phyloP scores from a whole-genome alignment of 805 yeast species.

The Candida alai region DNA sequence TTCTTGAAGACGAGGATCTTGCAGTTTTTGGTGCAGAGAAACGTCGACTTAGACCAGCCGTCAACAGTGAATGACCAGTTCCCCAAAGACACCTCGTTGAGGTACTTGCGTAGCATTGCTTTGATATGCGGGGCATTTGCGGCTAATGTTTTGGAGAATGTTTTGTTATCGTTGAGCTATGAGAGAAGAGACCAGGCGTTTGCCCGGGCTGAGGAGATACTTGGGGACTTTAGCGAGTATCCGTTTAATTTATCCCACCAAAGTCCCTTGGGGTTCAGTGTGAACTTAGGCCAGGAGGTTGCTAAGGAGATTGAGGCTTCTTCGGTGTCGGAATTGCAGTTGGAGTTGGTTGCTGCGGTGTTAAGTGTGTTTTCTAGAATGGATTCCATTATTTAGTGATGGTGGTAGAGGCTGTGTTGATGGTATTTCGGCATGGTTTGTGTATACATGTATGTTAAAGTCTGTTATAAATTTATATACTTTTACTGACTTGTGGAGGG shows the following conservation, averaged over 20 bases:
- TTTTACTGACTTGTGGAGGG: too few relatives aligned
- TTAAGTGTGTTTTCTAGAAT: slow-evolving; percentile 84
- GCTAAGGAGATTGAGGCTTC: slow-evolving; percentile 48
- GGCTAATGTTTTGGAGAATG: slow-evolving; percentile 93
- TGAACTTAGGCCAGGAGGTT: slow-evolving; percentile 61
- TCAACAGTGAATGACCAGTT: slow-evolving; percentile 49
- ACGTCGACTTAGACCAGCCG: slow-evolving; percentile 43
- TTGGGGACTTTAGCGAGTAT: slow-evolving; percentile 75
- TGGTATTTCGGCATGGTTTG: too few relatives aligned
- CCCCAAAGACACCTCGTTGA: slow-evolving; percentile 64
- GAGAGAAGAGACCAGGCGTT: slow-evolving; percentile 91
- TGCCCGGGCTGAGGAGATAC: slow-evolving; percentile 88
- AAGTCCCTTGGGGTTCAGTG: slow-evolving; percentile 66
- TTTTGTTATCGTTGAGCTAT: slow-evolving; percentile 67
- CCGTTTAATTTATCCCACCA: slow-evolving; percentile 64
- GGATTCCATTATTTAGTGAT: slow-evolving; percentile 74
- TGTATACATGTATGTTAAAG: too few relatives aligned
- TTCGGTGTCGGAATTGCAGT: slow-evolving; percentile 54
- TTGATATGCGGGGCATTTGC: slow-evolving; percentile 89
- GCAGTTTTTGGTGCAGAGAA: slow-evolving; percentile 66
- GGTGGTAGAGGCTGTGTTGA: too few relatives aligned
- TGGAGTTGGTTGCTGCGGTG: slow-evolving; percentile 93
- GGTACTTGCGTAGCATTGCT: slow-evolving; percentile 72
- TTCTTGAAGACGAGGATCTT: slow-evolving; percentile 71
- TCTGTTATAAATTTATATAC: too few relatives aligned